Evolutionary conservation across 208 protist species (phyloP).

Genomic region (Leishmania major): DNA sequence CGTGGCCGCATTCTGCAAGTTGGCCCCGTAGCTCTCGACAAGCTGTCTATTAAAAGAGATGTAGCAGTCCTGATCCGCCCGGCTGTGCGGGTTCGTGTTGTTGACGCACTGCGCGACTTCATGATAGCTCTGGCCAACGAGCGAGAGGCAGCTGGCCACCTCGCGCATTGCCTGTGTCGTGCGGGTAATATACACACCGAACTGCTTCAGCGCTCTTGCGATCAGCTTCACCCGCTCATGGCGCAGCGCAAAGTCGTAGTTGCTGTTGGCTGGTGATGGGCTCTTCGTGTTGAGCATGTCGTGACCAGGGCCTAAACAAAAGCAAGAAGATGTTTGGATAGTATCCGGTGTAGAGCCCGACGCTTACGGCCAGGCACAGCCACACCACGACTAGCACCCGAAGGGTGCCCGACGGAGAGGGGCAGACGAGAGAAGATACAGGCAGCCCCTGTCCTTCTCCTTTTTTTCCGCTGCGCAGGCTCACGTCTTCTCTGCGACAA

Average conservation of each 20-base stretch:
- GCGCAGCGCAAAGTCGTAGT: conserved; percentile 54
- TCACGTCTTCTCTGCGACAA: neutral
- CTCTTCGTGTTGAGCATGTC: conserved; percentile 23
- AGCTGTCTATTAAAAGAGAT: conserved; percentile 17
- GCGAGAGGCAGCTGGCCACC: conserved; percentile 33
- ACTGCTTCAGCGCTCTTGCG: conserved; percentile 36
- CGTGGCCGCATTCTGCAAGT: conserved; percentile 34
- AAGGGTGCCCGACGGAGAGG: neutral
- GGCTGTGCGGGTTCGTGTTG: conserved; percentile 32
- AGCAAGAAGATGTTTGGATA: neutral
- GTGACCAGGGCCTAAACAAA: neutral
- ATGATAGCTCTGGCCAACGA: conserved; percentile 46
- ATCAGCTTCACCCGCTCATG: conserved; percentile 50
- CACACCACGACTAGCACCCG: neutral
- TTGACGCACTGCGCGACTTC: conserved; percentile 51
- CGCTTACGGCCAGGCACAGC: neutral
- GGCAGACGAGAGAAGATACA: neutral
- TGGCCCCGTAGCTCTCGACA: conserved; percentile 28
- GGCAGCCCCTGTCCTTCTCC: neutral
- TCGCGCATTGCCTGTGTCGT: conserved; percentile 41
- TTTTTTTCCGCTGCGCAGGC: neutral
- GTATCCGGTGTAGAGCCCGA: neutral
- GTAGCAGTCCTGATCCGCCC: conserved; percentile 4
- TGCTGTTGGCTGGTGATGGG: conserved; percentile 37
- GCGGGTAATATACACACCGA: conserved; percentile 32